Percentiles rank a stretch among this genome's conserved stretches.
Evolutionary conservation across 441 rosid genomes (phyloP).

Genomic region (Erodium trifolium): DNA sequence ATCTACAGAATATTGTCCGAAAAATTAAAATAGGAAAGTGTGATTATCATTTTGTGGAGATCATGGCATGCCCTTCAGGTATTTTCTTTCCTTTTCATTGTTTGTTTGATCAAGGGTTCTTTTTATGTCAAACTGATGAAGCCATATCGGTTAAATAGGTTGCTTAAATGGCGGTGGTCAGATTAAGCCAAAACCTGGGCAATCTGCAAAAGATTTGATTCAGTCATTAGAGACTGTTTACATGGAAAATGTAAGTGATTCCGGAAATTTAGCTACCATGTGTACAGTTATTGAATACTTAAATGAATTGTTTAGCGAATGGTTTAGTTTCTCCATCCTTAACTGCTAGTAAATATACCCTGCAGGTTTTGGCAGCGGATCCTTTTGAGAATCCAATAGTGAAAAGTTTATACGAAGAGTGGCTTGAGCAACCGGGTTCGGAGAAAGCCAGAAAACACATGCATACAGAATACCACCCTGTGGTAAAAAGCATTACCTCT

Average conservation of each 20-base stretch:
- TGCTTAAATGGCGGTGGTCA: conserved; percentile 96
- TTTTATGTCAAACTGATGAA: neutral
- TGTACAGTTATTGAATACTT: neutral
- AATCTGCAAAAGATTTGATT: conserved; percentile 73
- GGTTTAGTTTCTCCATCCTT: neutral
- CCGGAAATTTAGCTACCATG: neutral
- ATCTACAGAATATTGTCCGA: conserved; percentile 84
- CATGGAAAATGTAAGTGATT: conserved; percentile 58
- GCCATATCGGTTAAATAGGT: conserved; percentile 33
- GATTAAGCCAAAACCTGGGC: conserved; percentile 77
- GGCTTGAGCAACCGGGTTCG: conserved; percentile 86
- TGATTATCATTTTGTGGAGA: conserved; percentile 87
- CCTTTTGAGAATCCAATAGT: conserved; percentile 71
- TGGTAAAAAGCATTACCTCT: conserved; percentile 59
- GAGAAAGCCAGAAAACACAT: conserved; percentile 50
- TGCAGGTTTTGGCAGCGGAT: conserved; percentile 52
- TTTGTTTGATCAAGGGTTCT: neutral
- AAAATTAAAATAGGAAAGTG: conserved; percentile 62
- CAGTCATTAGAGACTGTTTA: conserved; percentile 50
- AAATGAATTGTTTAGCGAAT: neutral
- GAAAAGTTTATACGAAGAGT: conserved; percentile 54
- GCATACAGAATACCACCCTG: conserved; percentile 80
- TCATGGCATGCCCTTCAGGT: conserved; percentile 99
- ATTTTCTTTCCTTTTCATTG: neutral
- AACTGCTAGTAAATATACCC: neutral